Evolutionary conservation across 371 early-diverging fungal genomes (phyloP), one percentile per base, ranked within the genome.

Genomic region (Mucor lusitanicus): DNA sequence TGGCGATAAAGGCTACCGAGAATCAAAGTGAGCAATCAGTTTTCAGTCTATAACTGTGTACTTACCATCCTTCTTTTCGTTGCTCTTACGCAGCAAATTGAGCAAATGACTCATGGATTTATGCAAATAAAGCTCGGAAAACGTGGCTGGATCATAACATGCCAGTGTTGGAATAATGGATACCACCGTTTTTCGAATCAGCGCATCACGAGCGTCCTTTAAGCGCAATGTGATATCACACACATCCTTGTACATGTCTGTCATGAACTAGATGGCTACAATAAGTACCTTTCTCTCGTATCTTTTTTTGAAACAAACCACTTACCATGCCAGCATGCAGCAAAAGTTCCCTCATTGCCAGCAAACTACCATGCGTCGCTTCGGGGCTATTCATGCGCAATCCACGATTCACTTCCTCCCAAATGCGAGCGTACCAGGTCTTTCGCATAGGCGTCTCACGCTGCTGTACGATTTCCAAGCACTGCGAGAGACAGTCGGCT

Each of bases 101-200:
- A 97, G 74, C 13, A 99, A 84, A 73, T 91, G 92, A 5, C 75
- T 75, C 92, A 96, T 94, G 57, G 87, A 88, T 39, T 82, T 82
- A 13, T 87, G 84, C 32, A 99, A 81, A 72, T 94, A 90, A 17
- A 83, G 76, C 17, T 86, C 83, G 4, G 90, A 90, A 78, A 98
- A 97, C 30, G 86, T 88, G 8, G 77, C 69, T 0, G 95, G 90
- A 75, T 94, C 90, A 77, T 93, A 97, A 11, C 81, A 74, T 9
- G 99, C 98, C 27, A 98, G 77, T 50, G 85, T 84, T 0, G 97
- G 94, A 35, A 97, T 91, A 63, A 95, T 79, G 13, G 85, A 77
- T 21, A 97, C 93, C 0, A 97, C 95, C 1, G 97, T 91, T 32
- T 87, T 82, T 15, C 95, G 87, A 25, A 99, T 91, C 46, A 95